Conservation (phyloP, 441 rosid genomes). For the Aquilaria agallochum region DNA sequence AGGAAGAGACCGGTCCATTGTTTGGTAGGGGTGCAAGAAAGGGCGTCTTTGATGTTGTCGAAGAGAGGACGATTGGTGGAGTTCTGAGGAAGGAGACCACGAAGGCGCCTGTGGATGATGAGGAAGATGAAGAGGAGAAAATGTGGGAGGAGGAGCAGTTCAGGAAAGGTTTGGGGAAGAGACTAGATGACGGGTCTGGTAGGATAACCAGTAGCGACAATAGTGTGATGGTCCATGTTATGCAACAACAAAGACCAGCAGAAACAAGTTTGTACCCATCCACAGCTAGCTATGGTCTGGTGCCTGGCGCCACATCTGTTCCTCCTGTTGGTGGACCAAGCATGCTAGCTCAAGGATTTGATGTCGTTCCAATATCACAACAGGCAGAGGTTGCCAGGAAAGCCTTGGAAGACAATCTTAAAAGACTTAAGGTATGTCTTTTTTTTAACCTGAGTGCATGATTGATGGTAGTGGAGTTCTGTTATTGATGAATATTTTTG, state of each 20-base stretch:
- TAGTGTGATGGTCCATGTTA: constrained; percentile 21
- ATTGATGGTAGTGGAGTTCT: no score
- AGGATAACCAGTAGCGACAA: constrained; percentile 22
- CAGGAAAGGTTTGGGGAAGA: constrained; percentile 83
- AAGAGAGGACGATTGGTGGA: constrained; percentile 23
- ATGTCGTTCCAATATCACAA: constrained; percentile 59
- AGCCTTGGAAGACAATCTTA: constrained; percentile 55
- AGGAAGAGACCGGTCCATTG: constrained; percentile 67
- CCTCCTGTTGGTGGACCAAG: constrained; percentile 45
- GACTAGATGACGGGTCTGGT: constrained; percentile 61
- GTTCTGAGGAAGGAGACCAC: constrained; percentile 12
- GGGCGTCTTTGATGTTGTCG: constrained; percentile 64
- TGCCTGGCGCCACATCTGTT: constrained; percentile 23
- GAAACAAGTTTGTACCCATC: constrained; percentile 27
- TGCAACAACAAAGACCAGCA: constrained; percentile 36
- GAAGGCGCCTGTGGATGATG: constrained; percentile 24
- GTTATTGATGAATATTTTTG: no score
- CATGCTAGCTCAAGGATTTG: constrained; percentile 41
- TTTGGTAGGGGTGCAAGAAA: constrained; percentile 40
- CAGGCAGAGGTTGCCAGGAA: constrained; percentile 73
- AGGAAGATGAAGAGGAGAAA: constrained; percentile 81
- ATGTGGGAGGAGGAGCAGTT: constrained; percentile 94
- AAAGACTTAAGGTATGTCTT: constrained; percentile 59
- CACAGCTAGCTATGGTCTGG: constrained; percentile 23
- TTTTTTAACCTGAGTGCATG: constrained; percentile 3